These are phyloP conservation scores for Ascochyta viciae-villosae DNA, from an alignment of 2,329 filamentous ascomycete genomes.

Conservation along the genomic window DNA sequence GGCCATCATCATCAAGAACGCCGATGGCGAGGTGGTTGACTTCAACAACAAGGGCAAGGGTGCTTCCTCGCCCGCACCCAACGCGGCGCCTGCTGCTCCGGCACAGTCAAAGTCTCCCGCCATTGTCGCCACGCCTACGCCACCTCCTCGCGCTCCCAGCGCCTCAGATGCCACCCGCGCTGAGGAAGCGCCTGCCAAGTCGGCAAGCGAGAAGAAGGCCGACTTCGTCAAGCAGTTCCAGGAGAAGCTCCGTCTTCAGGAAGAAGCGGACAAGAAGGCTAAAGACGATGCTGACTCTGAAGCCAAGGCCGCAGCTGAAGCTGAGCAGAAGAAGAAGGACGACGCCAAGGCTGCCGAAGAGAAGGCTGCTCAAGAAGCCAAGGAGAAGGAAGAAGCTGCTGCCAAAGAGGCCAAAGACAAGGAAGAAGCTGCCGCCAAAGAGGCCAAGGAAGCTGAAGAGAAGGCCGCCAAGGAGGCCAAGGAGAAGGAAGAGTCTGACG, in stretches of 20 bases:
- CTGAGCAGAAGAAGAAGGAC: conserved; percentile 61
- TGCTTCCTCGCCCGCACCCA: conserved; percentile 49
- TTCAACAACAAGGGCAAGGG: conserved; percentile 60
- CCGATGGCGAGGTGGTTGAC: conserved; percentile 77
- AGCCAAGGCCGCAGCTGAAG: conserved; percentile 53
- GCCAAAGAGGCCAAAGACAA: conserved; percentile 45
- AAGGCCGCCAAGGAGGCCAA: conserved; percentile 41
- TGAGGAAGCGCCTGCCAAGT: conserved; percentile 73
- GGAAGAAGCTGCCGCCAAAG: conserved; percentile 30
- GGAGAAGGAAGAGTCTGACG: conserved; percentile 52
- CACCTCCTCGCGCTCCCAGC: conserved; percentile 75
- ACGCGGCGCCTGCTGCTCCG: conserved; percentile 52
- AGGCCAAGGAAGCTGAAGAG: conserved; percentile 31
- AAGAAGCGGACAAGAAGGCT: conserved; percentile 66
- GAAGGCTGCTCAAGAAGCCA: conserved; percentile 51
- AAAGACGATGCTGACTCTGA: conserved; percentile 51
- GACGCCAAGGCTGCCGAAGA: conserved; percentile 49
- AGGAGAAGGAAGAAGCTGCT: conserved; percentile 59
- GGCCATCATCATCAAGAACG: conserved; percentile 83
- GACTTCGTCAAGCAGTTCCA: conserved; percentile 74
- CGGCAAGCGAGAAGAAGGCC: conserved; percentile 72
- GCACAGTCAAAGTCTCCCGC: conserved; percentile 65
- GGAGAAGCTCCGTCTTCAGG: conserved; percentile 55
- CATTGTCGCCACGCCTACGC: conserved; percentile 71
- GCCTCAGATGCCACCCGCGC: conserved; percentile 67